Base-by-base conservation (phyloP, 352 stramenopile genomes). In the Phytopythium chamaehyphon region DNA sequence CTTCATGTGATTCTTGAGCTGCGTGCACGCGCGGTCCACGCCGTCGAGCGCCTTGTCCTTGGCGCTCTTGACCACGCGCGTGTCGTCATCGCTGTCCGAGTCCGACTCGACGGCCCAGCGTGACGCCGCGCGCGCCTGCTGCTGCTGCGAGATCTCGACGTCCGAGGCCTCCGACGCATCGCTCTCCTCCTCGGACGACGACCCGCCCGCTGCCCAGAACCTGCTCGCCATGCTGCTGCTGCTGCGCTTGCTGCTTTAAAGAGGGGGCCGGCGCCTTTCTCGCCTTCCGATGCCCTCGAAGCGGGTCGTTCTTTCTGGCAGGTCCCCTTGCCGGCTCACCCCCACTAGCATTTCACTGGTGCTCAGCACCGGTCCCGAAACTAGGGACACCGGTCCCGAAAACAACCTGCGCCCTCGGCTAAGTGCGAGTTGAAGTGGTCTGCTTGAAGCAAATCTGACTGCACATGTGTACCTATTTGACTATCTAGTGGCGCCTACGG, bases 1-100 rank as follows among this genome's bases (percentile, higher is more conserved):
- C 80, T 97, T 98, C 77, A 98, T 97, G 65, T 87, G 75, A 64
- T 97, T 97, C 54, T 77, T 80, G 53, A 95, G 91, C 40, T 57
- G 48, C 21, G 55, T 59, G 62, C 85, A 95, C 28, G 71, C 63
- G 52, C 74, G 77, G 47, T 90, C 78, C 49, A 91, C 82, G 49
- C 63, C 61, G 47, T 88, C 69, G 28, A 96, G 76, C 45, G 90
- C 81, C 52, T 94, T 93, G 60, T 97, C 89, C 80, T 98, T 97
- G 55, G 82, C 92, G 26, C 84, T 97, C 76, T 98, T 98, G 49
- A 98, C 96, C 50, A 99, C 96, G 60, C 96, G 90, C 47, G 90
- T 82, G 59, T 95, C 86, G 54, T 96, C 82, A 2, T 94, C 83
- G 23, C 64, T 84, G 28, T 93, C 83, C 51, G 81, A 93, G 58